phyloP scores from a whole-genome alignment of 345 rosid genomes.

The Odontarrhena argentea region DNA sequence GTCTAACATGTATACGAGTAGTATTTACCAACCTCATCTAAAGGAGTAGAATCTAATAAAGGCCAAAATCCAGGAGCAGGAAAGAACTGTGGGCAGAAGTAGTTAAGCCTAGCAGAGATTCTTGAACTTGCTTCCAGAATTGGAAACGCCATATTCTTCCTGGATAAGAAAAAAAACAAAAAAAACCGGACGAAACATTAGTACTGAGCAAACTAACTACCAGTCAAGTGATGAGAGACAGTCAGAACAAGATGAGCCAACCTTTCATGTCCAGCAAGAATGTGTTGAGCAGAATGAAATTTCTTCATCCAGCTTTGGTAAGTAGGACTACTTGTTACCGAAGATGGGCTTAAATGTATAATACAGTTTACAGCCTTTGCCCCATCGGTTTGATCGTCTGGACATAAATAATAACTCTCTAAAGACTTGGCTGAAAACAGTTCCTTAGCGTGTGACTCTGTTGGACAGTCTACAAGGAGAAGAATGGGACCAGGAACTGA shows the following conservation, averaged over 20 bases:
- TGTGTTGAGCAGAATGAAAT: conserved; percentile 72
- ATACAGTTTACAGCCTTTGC: conserved; percentile 65
- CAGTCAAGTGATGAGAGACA: conserved; percentile 18
- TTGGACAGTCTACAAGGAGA: conserved; percentile 86
- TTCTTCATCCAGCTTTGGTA: conserved; percentile 85
- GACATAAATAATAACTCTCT: conserved; percentile 48
- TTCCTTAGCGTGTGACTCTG: conserved; percentile 59
- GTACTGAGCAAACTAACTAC: neutral
- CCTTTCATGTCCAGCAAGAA: conserved; percentile 90
- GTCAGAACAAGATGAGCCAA: conserved; percentile 37
- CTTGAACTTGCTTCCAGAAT: conserved; percentile 78
- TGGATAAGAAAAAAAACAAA: too few species aligned
- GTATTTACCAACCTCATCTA: conserved; percentile 53
- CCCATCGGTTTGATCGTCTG: conserved; percentile 32
- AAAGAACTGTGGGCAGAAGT: conserved; percentile 92
- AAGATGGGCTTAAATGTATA: conserved; percentile 81
- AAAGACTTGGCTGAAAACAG: conserved; percentile 56
- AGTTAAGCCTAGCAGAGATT: conserved; percentile 79
- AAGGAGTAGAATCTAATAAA: conserved; percentile 35
- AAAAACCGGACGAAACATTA: neutral
- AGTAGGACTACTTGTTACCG: conserved; percentile 53
- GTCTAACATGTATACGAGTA: conserved; percentile 5
- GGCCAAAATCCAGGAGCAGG: conserved; percentile 90
- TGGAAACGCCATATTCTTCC: conserved; percentile 85
- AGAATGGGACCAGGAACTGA: conserved; percentile 88